Evolutionary conservation across 2,329 filamentous ascomycete genomes (phyloP).

Genomic region (Sclerotinia sclerotiorum): DNA sequence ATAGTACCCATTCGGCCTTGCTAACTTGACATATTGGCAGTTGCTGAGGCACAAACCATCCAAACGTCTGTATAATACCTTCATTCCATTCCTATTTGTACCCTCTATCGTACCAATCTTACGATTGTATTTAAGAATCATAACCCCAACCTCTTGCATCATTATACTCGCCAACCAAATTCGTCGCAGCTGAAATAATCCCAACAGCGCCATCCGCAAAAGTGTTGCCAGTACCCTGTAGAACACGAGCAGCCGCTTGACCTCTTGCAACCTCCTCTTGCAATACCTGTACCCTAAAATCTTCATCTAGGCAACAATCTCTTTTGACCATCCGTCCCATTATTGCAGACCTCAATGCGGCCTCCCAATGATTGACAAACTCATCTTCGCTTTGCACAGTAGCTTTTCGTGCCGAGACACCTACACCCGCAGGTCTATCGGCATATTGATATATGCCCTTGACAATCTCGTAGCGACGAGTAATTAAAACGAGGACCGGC

Average conservation of each 20-base stretch:
- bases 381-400: constrained; percentile 47
- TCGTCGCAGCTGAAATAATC: constrained; percentile 48
- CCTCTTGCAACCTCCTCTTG: constrained; percentile 36
- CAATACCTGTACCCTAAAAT: constrained; percentile 52
- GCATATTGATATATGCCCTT: constrained; percentile 51
- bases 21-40: background rate
- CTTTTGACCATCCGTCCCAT: constrained; percentile 49
- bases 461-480: constrained; percentile 65
- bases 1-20: background rate
- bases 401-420: constrained; percentile 26
- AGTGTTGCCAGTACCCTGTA: constrained; percentile 42
- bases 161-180: constrained; percentile 31
- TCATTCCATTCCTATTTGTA: background rate
- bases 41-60: too few species aligned
- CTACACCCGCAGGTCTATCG: constrained; percentile 12
- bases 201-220: constrained; percentile 45
- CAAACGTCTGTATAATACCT: too few species aligned
- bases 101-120: background rate
- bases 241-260: constrained; percentile 20
- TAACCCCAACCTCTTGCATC: constrained; percentile 34
- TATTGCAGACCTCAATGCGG: constrained; percentile 59
- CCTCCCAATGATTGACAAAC: constrained; percentile 63
- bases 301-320: constrained; percentile 56
- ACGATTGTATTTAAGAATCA: constrained; percentile 27
- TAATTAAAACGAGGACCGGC: constrained; percentile 68